Evolutionary conservation across 1,284 basidiomycete species (phyloP), one percentile per base, ranked within the genome.

Genomic region (Austroboletus olivaceoglutinosus): DNA sequence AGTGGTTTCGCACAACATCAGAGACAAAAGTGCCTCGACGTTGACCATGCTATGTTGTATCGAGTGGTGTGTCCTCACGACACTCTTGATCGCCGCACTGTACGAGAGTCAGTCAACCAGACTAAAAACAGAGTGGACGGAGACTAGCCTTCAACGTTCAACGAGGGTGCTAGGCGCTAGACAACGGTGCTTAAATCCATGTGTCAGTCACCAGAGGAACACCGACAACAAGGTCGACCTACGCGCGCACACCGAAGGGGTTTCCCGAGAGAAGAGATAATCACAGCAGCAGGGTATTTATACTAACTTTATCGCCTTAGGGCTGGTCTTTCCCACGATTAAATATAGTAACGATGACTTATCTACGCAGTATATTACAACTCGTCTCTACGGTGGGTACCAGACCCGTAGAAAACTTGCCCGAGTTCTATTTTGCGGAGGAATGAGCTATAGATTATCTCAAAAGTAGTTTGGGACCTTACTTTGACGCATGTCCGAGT

Each of bases 401-500:
- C 55, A 38, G 62, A 45, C 8, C 58, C 63, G 29, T 63, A 48
- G 50, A 68, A 71, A 43, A 39, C 53, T 10, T 68, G 55, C 12
- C 16, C 13, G 29, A 68, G 67, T 51, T 68, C 66, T 68, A 54
- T 56, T 12, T 23, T 18, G 19, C 16, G 16, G 34, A 33, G 7
- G 21, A 27, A 52, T 64, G 11, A 62, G 53, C 42, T 34, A 37
- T 0, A 3, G 9, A 18, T 25, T 2, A 15, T 34, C 25, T 16
- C 15, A 2, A 22, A 43, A 46, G 40, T 3, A 45, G 2, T 13
- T 36, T 19, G 2, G 11, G 9, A 23, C 70, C 82, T 73, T 69
- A 94, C 92, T 89, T 67, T 76, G 77, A 60, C 83, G 81, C 53
- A 81, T 80, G 34, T 83, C 78, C 41, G 79, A 63, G 36, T 83